Evolutionary conservation across 345 rosid species (phyloP), one percentile per base, ranked within the genome.

Genomic region (Barbarea vulgaris): DNA sequence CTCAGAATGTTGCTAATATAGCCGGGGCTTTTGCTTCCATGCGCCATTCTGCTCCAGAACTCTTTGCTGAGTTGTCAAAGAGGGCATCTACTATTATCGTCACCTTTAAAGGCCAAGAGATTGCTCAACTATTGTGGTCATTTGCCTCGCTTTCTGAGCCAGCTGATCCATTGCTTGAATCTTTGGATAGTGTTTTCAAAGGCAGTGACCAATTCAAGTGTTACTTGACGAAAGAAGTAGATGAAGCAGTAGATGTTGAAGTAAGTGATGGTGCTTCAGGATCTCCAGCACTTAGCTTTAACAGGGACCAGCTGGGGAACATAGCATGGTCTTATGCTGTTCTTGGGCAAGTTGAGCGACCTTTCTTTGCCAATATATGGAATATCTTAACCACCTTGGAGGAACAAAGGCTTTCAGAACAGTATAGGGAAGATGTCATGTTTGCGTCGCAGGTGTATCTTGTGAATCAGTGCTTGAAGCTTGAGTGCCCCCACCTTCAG

Each of bases 281-380:
- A 72, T 70, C 80, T 79, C 85, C 85, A 46, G 48, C 79, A 28
- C 91, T 95, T 64, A 83, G 81, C 73, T 85, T 90, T 27, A 87
- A 80, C 75, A 84, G 96, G 70, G 89, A 90, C 79, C 97, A 95
- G 82, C 91, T 95, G 3, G 97, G 97, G 28, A 92, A 89, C 77
- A 76, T 91, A 75, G 96, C 99, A 61, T 95, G 99, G 99, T 95
- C 99, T 31, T 91, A 90, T 81, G 96, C 97, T 73, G 97, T 88
- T 79, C 88, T 91, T 46, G 93, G 93, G 41, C 87, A 84, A 72
- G 9, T 90, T 78, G 86, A 89, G 52, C 83, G 84, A 10, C 67
- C 73, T 57, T 95, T 90, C 86, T 95, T 91, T 76, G 81, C 88
- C 39, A 84, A 80, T 63, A 67, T 83, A 42, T 95, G 97, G 99